These are phyloP conservation scores for Ogataea degrootiae DNA, from an alignment of 805 yeast genomes.

Conservation along the genomic window DNA sequence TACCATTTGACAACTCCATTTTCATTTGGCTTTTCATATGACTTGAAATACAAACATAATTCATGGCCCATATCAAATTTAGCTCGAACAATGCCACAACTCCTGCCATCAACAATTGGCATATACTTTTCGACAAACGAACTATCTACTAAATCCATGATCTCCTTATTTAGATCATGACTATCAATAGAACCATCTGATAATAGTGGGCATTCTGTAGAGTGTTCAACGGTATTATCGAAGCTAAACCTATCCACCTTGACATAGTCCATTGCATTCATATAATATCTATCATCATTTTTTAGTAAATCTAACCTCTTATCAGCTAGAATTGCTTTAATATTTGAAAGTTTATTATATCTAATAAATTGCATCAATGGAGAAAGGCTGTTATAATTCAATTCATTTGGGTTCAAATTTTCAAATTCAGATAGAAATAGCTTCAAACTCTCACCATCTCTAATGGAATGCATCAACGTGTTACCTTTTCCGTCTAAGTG, in stretches of 20 bases:
- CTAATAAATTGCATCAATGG: conserved; percentile 71
- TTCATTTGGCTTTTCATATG: conserved; percentile 1
- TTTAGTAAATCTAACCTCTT: conserved; percentile 41
- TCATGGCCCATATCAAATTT: conserved; percentile 26
- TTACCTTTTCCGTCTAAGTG: conserved; percentile 76
- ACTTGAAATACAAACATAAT: conserved; percentile 23
- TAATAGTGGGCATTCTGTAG: not conserved
- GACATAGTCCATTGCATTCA: conserved; percentile 43
- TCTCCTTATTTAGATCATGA: conserved; percentile 14
- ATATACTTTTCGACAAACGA: conserved; percentile 18
- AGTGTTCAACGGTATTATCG: not conserved
- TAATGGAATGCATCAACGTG: conserved; percentile 68
- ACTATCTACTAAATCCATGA: conserved; percentile 33
- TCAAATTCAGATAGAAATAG: conserved; percentile 35
- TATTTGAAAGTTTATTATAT: conserved; percentile 60
- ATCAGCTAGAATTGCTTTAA: conserved; percentile 45
- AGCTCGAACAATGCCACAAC: conserved; percentile 32
- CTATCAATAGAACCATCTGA: not conserved
- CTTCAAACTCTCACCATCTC: conserved; percentile 39
- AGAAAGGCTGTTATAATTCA: conserved; percentile 54
- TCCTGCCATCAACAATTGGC: conserved; percentile 18
- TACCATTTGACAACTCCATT: conserved; percentile 4
- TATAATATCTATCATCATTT: conserved; percentile 25
- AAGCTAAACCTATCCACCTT: conserved; percentile 28
- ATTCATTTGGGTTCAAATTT: conserved; percentile 49